Evolutionary conservation across 352 stramenopile genomes (phyloP), one percentile per base, ranked within the genome.

Genomic region (Phytophthora crassamura): DNA sequence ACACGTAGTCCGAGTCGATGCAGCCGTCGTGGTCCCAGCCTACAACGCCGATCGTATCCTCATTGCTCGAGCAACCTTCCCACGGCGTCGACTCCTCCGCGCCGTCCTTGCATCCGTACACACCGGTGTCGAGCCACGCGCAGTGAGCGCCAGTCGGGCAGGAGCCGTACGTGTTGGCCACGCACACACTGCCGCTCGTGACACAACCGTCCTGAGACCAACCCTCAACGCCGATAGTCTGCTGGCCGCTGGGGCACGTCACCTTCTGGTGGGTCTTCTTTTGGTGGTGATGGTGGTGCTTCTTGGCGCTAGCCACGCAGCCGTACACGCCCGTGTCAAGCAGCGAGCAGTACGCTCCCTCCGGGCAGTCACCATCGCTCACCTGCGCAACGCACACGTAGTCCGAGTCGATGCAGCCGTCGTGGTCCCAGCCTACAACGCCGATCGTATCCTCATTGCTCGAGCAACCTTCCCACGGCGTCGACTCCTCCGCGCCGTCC

Each of bases 31-130:
- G 38, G 25, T 67, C 47, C 62, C 62, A 70, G 8, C 61, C 61
- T 0, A 70, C 62, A 55, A 70, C 62, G 7, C 63, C 63, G 28
- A 71, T 71, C 0, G 63, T 71, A 0, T 71, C 28, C 32, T 71
- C 63, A 35, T 52, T 54, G 38, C 38, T 46, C 11, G 60, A 22
- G 28, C 56, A 72, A 33, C 64, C 64, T 36, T 58, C 50, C 56
- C 56, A 67, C 15, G 48, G 48, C 2, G 67, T 69, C 45, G 43
- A 63, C 33, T 76, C 57, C 47, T 62, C 53, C n/a, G 43, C 50
- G n/a, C 58, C 56, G 16, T 66, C 57, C 43, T 30, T 59, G 35
- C 69, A 76, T 14, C 68, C 68, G 53, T 73, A 69, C 36, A 76
- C 68, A 28, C 63, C 63, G 3, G 62, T 76, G 18, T 73, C 49